Evolutionary conservation across 2,329 filamentous ascomycete genomes (phyloP).

Genomic region (Nothophaeocryptopus gaeumannii): DNA sequence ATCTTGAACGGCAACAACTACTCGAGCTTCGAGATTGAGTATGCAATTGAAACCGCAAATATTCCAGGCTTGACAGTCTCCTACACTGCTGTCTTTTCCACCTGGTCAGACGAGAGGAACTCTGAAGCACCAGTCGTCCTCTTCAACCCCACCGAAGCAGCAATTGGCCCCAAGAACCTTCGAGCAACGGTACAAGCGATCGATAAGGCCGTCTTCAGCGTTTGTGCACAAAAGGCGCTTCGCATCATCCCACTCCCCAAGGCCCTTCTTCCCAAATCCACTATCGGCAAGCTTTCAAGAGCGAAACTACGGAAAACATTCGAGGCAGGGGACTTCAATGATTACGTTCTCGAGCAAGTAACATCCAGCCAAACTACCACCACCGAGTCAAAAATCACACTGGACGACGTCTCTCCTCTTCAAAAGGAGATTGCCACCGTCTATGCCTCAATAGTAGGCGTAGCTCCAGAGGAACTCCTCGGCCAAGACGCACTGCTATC

Average conservation of each 20-base stretch:
- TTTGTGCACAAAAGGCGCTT: conserved; percentile 21
- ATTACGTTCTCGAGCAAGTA: conserved; percentile 9
- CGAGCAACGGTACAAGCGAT: conserved; percentile 16
- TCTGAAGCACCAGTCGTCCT: conserved; percentile 22
- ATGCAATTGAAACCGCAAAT: conserved; percentile 19
- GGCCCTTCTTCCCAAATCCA: conserved; percentile 21
- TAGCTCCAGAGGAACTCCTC: conserved; percentile 11
- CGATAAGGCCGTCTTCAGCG: conserved; percentile 19
- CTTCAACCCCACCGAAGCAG: conserved; percentile 23
- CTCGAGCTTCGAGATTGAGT: conserved; percentile 24
- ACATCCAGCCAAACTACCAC: not conserved
- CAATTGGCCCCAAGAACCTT: conserved; percentile 20
- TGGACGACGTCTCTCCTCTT: conserved; percentile 13
- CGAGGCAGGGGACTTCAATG: conserved; percentile 16
- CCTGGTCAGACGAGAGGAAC: conserved; percentile 20
- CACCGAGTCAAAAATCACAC: not conserved
- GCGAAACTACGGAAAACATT: conserved; percentile 20
- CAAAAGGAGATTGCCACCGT: conserved; percentile 21
- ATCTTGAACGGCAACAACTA: conserved; percentile 27
- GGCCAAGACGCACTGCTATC: conserved; percentile 18
- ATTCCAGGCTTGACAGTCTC: conserved; percentile 17
- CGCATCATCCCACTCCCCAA: conserved; percentile 22
- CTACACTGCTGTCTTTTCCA: conserved; percentile 23
- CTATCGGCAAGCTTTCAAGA: conserved; percentile 27
- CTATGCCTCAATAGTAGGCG: conserved; percentile 16